phyloP scores from a whole-genome alignment of 805 yeast genomes.

The Metschnikowia borealis region DNA sequence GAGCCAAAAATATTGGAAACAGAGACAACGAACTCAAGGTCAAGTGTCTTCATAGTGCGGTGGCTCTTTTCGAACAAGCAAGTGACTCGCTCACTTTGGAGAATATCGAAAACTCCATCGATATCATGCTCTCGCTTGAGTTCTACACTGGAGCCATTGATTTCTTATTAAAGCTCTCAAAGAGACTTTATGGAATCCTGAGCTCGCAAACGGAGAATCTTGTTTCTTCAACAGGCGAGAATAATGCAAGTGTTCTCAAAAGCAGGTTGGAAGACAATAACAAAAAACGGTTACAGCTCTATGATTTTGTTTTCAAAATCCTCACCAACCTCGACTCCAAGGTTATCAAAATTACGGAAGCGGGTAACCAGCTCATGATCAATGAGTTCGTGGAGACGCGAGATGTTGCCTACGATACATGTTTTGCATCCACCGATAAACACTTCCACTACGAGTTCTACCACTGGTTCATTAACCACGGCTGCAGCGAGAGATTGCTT shows the following conservation, averaged over 20 bases:
- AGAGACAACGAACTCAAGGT: slow-evolving; percentile 67
- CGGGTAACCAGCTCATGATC: slow-evolving; percentile 36
- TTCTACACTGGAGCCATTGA: slow-evolving; percentile 84
- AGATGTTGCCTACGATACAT: slow-evolving; percentile 68
- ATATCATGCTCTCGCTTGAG: slow-evolving; percentile 71
- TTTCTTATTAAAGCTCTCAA: slow-evolving; percentile 72
- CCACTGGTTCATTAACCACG: slow-evolving; percentile 84
- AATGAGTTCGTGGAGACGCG: slow-evolving; percentile 57
- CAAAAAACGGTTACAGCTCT: slow-evolving; percentile 40
- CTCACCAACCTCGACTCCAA: slow-evolving; percentile 67
- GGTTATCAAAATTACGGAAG: slow-evolving; percentile 44
- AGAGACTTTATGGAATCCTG: slow-evolving; percentile 43
- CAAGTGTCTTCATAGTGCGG: slow-evolving; percentile 68
- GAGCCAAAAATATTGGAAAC: slow-evolving; percentile 72
- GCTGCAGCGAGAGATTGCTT: slow-evolving; percentile 69
- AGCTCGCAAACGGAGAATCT: slow-evolving; percentile 4
- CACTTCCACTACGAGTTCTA: slow-evolving; percentile 89
- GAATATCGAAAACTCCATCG: slow-evolving; percentile 74
- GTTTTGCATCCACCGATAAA: slow-evolving; percentile 72
- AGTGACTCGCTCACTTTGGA: slow-evolving; percentile 75
- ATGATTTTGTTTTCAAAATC: slow-evolving; percentile 70
- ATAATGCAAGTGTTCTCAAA: slow-evolving; percentile 6
- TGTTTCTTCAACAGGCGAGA: slow-evolving; percentile 7
- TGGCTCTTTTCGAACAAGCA: slow-evolving; percentile 71
- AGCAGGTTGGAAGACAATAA: slow-evolving; percentile 14